Evolutionary conservation across 1,284 basidiomycete genomes (phyloP).

Genomic region (Microbotryum lychnidis-dioicae): DNA sequence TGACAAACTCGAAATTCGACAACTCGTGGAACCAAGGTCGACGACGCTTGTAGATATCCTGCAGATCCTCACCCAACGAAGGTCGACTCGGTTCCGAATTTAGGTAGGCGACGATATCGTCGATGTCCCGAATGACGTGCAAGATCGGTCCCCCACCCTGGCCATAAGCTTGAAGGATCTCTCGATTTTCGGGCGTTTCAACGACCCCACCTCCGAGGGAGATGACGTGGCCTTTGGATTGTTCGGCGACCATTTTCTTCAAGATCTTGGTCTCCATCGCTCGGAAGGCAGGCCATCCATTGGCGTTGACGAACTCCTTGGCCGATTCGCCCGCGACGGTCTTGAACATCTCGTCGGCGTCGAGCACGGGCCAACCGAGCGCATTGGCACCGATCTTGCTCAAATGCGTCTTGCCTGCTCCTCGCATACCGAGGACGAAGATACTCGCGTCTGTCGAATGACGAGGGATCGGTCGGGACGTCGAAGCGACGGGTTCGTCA

Average conservation of each 20-base stretch:
- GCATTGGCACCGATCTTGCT: conserved; percentile 67
- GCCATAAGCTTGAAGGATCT: conserved; percentile 62
- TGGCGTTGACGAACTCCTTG: conserved; percentile 64
- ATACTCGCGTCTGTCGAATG: conserved; percentile 54
- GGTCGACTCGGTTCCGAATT: conserved; percentile 65
- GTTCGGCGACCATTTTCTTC: conserved; percentile 37
- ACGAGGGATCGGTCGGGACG: conserved; percentile 34
- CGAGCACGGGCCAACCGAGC: conserved; percentile 70
- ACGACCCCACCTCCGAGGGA: conserved; percentile 95
- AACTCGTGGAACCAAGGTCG: conserved; percentile 83
- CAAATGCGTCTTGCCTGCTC: conserved; percentile 88
- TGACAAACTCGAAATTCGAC: conserved; percentile 75
- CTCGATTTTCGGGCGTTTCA: conserved; percentile 67
- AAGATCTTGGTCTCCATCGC: conserved; percentile 41
- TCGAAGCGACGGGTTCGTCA: conserved; percentile 35
- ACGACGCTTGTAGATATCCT: conserved; percentile 73
- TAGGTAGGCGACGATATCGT: conserved; percentile 69
- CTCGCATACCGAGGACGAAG: conserved; percentile 87
- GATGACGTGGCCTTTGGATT: conserved; percentile 57
- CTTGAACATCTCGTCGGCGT: conserved; percentile 64
- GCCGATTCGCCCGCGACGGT: conserved; percentile 47
- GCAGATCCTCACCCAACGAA: conserved; percentile 75
- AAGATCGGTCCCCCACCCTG: conserved; percentile 56
- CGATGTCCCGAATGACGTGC: conserved; percentile 60
- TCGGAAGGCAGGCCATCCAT: conserved; percentile 74